These are phyloP conservation scores for Lentinula lateritia DNA, from an alignment of 768 basidiomycete species.

Conservation along the genomic window DNA sequence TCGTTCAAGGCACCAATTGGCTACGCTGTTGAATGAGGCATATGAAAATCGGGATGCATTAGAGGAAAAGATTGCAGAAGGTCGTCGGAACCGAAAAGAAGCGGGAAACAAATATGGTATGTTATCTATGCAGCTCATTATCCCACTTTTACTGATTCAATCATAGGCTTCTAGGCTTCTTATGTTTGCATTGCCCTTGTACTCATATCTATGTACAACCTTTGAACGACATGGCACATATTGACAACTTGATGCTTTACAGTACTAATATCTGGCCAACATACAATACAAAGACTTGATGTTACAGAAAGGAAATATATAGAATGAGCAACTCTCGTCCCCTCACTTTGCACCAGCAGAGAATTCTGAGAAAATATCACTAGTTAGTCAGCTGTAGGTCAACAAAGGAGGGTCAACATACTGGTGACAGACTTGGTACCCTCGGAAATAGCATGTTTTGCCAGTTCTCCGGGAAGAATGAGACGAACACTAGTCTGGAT, in stretches of 20 bases:
- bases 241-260: constrained; percentile 2
- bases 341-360: constrained; percentile 53
- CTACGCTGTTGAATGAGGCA: constrained; percentile 76
- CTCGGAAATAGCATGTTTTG: constrained; percentile 98
- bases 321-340: not conserved
- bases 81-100: constrained; percentile 78
- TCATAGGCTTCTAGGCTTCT: constrained; percentile 23
- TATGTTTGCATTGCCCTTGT: not conserved
- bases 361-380: constrained; percentile 36
- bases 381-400: constrained; percentile 1
- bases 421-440: constrained; percentile 62
- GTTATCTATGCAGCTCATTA: constrained; percentile 13
- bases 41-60: constrained; percentile 78
- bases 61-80: constrained; percentile 82
- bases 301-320: constrained; percentile 1
- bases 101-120: constrained; percentile 89
- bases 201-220: not conserved
- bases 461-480: constrained; percentile 94
- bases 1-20: constrained; percentile 69
- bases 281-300: not conserved
- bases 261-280: not conserved
- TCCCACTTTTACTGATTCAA: not conserved
- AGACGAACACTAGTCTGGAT: constrained; percentile 95
- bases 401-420: constrained; percentile 21
- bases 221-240: no score